Evolutionary conservation across 305 asterid species (phyloP).

Genomic region (Fraxinus sp.): DNA sequence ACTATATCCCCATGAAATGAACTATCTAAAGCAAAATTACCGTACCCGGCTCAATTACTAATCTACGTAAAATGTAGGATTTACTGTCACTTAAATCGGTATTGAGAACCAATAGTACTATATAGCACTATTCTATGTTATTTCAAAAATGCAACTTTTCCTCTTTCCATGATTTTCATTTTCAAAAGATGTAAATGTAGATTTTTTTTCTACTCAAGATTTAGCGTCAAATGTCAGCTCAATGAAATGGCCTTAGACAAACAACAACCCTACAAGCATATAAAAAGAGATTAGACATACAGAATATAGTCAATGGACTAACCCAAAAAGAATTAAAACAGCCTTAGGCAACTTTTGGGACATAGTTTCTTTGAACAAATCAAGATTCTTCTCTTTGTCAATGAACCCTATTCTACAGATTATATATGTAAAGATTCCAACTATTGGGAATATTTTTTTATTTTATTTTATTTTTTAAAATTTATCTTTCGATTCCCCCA

Average conservation of each 20-base stretch:
- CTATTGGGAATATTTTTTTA: neutral
- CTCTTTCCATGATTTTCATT: neutral
- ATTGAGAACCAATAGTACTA: neutral
- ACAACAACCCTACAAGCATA: neutral
- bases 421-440: constrained; percentile 24
- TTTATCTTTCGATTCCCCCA: constrained; percentile 19
- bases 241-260: neutral
- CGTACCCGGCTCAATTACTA: neutral
- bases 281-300: neutral
- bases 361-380: constrained; percentile 23
- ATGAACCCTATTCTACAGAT: constrained; percentile 6
- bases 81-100: neutral
- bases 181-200: neutral
- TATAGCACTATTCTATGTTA: neutral
- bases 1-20: neutral
- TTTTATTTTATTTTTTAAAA: no score
- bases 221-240: neutral
- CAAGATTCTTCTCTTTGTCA: constrained; percentile 25
- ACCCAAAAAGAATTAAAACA: constrained; percentile 9
- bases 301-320: constrained; percentile 3
- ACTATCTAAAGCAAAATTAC: no score
- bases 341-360: neutral
- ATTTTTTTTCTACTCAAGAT: neutral
- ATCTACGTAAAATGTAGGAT: neutral
- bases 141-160: neutral